phyloP scores from a whole-genome alignment of 176 grass and related monocot genomes.

The Musa troglodytarum region DNA sequence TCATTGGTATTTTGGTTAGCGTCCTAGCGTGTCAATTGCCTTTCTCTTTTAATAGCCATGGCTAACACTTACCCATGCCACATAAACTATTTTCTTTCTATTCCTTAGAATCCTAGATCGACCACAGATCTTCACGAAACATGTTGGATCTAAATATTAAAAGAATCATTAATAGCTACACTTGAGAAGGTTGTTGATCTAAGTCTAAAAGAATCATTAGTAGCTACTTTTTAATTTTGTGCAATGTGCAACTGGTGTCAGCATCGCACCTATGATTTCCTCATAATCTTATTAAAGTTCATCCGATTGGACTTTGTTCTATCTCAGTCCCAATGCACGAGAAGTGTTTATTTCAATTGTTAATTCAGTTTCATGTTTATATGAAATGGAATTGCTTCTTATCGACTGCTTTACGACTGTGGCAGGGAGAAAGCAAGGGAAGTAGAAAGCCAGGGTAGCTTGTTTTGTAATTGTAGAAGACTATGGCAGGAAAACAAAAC shows the following conservation, averaged over 20 bases:
- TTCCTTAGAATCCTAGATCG: too few species aligned
- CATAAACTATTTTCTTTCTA: too few species aligned
- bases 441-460: constrained; percentile 6
- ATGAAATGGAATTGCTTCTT: neutral
- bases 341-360: neutral
- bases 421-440: constrained; percentile 35
- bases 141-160: neutral
- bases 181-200: too few species aligned
- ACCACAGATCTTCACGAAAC: too few species aligned
- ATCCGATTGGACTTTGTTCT: neutral
- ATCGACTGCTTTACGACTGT: neutral
- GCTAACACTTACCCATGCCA: too few species aligned
- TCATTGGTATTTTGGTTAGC: too few species aligned
- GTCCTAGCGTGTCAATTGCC: too few species aligned
- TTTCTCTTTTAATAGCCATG: too few species aligned
- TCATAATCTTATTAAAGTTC: constrained; percentile 5
- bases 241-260: neutral
- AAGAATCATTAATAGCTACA: neutral
- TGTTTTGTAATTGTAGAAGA: neutral
- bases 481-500: neutral
- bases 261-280: neutral
- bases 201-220: too few species aligned
- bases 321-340: neutral
- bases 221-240: too few species aligned
- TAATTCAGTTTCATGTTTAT: neutral